These are phyloP conservation scores for Ophiostoma sp. DNA, from an alignment of 2,329 filamentous ascomycete species.

Conservation along the genomic window DNA sequence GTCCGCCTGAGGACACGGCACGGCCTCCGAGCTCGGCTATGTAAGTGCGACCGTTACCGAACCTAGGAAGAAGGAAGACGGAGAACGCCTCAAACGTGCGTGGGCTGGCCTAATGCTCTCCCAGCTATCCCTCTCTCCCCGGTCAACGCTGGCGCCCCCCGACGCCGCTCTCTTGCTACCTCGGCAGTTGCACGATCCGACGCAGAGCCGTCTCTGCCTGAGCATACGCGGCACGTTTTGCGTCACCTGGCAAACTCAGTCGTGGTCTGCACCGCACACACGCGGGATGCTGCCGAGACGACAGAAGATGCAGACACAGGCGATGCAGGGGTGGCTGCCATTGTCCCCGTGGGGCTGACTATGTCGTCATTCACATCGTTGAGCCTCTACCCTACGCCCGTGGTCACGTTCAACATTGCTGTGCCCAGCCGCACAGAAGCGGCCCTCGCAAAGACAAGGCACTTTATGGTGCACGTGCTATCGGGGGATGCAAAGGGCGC, in stretches of 20 bases:
- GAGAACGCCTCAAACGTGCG: not conserved
- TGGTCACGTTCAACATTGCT: constrained; percentile 53
- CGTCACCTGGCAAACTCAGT: constrained; percentile 46
- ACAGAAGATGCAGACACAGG: not conserved
- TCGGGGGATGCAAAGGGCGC: constrained; percentile 44
- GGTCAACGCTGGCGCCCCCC: not conserved
- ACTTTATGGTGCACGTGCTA: constrained; percentile 53
- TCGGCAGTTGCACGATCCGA: constrained; percentile 18
- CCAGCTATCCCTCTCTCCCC: not conserved
- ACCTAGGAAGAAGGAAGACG: not conserved
- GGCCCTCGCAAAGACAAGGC: constrained; percentile 41
- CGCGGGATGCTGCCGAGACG: constrained; percentile 10
- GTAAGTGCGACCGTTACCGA: not conserved
- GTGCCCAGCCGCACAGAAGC: constrained; percentile 52
- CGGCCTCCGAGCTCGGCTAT: not conserved
- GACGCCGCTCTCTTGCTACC: constrained; percentile 10
- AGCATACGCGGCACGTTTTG: constrained; percentile 49
- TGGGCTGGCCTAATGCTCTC: not conserved
- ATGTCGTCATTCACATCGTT: constrained; percentile 57
- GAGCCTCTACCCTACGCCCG: constrained; percentile 45
- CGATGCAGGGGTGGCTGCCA: not conserved
- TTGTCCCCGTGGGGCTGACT: constrained; percentile 47
- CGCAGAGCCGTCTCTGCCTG: constrained; percentile 33
- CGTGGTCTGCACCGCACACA: constrained; percentile 34
- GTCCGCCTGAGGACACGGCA: not conserved